Evolutionary conservation across 805 yeast species (phyloP).

Genomic region (Nakazawaea siamensis): DNA sequence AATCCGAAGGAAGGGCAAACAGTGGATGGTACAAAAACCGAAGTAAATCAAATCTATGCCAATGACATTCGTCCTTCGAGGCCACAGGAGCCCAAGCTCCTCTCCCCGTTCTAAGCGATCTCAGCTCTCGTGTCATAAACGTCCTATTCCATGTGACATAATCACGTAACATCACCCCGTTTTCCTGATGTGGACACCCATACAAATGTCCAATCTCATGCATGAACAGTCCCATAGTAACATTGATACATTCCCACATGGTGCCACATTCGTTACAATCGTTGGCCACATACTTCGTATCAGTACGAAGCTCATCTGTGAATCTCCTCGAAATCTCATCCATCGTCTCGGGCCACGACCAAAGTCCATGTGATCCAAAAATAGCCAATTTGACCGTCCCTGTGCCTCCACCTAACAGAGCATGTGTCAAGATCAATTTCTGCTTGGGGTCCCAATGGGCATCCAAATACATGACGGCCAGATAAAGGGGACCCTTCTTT

Average conservation of each 20-base stretch:
- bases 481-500: constrained; percentile 45
- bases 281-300: constrained; percentile 73
- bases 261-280: constrained; percentile 81
- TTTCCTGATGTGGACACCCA: constrained; percentile 88
- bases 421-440: constrained; percentile 70
- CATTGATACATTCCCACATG: constrained; percentile 81
- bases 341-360: constrained; percentile 84
- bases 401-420: constrained; percentile 89
- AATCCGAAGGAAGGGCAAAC: constrained; percentile 64
- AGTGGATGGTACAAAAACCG: constrained; percentile 78
- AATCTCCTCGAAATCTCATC: constrained; percentile 65
- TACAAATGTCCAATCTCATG: constrained; percentile 91
- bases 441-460: constrained; percentile 66
- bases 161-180: constrained; percentile 87
- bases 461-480: constrained; percentile 82
- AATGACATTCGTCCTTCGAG: constrained; percentile 60
- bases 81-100: constrained; percentile 44
- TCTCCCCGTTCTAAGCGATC: constrained; percentile 43
- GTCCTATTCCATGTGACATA: constrained; percentile 75
- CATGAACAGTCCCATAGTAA: constrained; percentile 89
- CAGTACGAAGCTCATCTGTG: constrained; percentile 60
- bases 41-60: constrained; percentile 78
- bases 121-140: constrained; percentile 64
- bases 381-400: constrained; percentile 70
- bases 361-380: constrained; percentile 88